These are phyloP conservation scores for Hypoxylon sp. DNA, from an alignment of 2,329 filamentous ascomycete genomes.

Conservation along the genomic window DNA sequence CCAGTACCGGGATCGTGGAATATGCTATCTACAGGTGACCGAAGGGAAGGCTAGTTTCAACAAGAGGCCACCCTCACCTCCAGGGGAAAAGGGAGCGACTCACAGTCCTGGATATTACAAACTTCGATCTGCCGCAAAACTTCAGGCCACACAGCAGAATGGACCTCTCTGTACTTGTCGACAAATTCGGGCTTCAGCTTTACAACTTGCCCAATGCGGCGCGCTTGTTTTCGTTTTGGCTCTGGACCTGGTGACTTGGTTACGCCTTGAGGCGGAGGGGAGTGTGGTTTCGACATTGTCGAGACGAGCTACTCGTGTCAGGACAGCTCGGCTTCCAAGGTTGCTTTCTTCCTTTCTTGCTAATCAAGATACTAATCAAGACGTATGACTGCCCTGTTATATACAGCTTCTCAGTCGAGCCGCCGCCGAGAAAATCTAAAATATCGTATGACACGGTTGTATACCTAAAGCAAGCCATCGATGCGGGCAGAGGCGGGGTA, in stretches of 20 bases:
- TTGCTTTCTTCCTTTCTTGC: not conserved
- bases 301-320: not conserved
- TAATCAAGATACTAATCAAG: not conserved
- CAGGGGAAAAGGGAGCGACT: conserved; percentile 43
- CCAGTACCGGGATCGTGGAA: conserved; percentile 73
- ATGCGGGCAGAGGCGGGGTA: conserved; percentile 15
- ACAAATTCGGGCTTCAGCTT: conserved; percentile 76
- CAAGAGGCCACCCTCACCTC: not conserved
- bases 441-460: conserved; percentile 10
- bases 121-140: conserved; percentile 81
- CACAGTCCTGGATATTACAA: conserved; percentile 80
- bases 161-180: conserved; percentile 78
- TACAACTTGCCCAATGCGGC: conserved; percentile 78
- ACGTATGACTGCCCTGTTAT: not conserved
- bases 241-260: conserved; percentile 42
- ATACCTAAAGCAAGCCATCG: no score
- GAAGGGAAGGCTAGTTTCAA: not conserved
- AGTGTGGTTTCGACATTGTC: conserved; percentile 36
- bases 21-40: conserved; percentile 70
- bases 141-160: conserved; percentile 81
- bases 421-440: not conserved
- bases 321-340: not conserved
- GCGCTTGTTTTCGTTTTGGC: conserved; percentile 57
- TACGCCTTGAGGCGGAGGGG: conserved; percentile 25
- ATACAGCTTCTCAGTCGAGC: not conserved